A percentile compares a stretch with the other conserved stretches of the same genome.
Evolutionary conservation across 2,329 filamentous ascomycete genomes (phyloP).

Genomic region (Verticillium zaregamsianum): DNA sequence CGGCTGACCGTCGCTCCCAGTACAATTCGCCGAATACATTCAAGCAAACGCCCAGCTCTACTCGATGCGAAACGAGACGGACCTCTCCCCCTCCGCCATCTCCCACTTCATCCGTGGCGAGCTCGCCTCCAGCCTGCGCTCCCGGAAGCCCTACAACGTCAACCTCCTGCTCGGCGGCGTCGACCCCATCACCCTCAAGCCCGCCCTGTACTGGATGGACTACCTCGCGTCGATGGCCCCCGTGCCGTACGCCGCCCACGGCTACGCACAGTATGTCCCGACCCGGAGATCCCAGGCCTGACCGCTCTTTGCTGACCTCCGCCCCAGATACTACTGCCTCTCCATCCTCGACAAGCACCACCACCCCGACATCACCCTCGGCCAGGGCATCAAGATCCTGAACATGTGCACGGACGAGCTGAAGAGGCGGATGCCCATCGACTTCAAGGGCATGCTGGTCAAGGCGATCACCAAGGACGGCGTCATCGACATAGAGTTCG

Average conservation of each 20-base stretch:
- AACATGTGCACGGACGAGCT: slow-evolving; percentile 95
- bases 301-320: slow-evolving; percentile 16
- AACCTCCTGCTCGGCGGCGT: slow-evolving; percentile 94
- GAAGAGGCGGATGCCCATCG: slow-evolving; percentile 93
- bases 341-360: slow-evolving; percentile 98
- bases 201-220: slow-evolving; percentile 93
- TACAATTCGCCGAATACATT: slow-evolving; percentile 99
- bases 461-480: slow-evolving; percentile 96
- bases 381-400: slow-evolving; percentile 86
- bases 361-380: slow-evolving; percentile 86
- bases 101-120: slow-evolving; percentile 93
- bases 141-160: slow-evolving; percentile 91
- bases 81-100: slow-evolving; percentile 83
- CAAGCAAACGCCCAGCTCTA: slow-evolving; percentile 98
- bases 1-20: slow-evolving; percentile 37
- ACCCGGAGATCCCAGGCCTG: slow-evolving; percentile 10
- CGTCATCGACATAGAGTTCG: slow-evolving; percentile 77
- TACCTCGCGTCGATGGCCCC: slow-evolving; percentile 87
- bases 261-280: slow-evolving; percentile 81
- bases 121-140: slow-evolving; percentile 84
- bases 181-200: slow-evolving; percentile 86
- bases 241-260: slow-evolving; percentile 93
- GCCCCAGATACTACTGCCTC: slow-evolving; percentile 86
- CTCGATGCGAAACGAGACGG: slow-evolving; percentile 94
- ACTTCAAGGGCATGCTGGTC: slow-evolving; percentile 95